A percentile compares a stretch with the other conserved stretches of the same genome.
Conservation (phyloP, 2,329 filamentous ascomycete species). For the Colletotrichum acutatum region DNA sequence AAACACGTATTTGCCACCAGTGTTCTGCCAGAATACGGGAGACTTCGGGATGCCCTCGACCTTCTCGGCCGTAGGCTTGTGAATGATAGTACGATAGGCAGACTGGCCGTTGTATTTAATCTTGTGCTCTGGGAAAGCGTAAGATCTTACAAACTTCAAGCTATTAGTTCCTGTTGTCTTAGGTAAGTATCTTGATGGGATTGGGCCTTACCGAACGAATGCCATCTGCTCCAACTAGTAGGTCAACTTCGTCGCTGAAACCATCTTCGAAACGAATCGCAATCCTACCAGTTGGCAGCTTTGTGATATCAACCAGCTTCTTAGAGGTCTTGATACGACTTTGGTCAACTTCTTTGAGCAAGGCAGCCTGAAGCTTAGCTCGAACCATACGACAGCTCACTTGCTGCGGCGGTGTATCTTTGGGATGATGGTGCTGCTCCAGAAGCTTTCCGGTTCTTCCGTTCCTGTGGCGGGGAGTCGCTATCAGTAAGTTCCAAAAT, state of each 20-base stretch:
- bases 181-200: too few relatives aligned
- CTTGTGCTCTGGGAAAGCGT: slow-evolving; percentile 53
- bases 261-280: slow-evolving; percentile 58
- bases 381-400: slow-evolving; percentile 44
- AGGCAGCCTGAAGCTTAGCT: slow-evolving; percentile 57
- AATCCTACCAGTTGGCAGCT: slow-evolving; percentile 49
- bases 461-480: slow-evolving; percentile 38
- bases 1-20: slow-evolving; percentile 45
- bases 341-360: slow-evolving; percentile 56
- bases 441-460: slow-evolving; percentile 45
- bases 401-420: slow-evolving; percentile 40
- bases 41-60: slow-evolving; percentile 44
- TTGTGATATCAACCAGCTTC: slow-evolving; percentile 51
- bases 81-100: slow-evolving; percentile 46
- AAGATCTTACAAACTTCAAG: slow-evolving; percentile 50
- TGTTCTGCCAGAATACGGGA: slow-evolving; percentile 46
- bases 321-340: slow-evolving; percentile 57
- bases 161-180: too few relatives aligned
- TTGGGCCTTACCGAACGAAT: slow-evolving; percentile 56
- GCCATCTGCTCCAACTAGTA: slow-evolving; percentile 64
- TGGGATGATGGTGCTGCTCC: slow-evolving; percentile 36
- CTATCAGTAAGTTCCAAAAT: too few relatives aligned
- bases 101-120: slow-evolving; percentile 56
- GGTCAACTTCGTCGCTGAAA: slow-evolving; percentile 49
- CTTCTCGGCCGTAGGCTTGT: slow-evolving; percentile 38